Percentiles rank a stretch among this genome's conserved stretches.
Evolutionary conservation across 2,329 filamentous ascomycete species (phyloP).

Genomic region (Daldinia eschscholtzii): DNA sequence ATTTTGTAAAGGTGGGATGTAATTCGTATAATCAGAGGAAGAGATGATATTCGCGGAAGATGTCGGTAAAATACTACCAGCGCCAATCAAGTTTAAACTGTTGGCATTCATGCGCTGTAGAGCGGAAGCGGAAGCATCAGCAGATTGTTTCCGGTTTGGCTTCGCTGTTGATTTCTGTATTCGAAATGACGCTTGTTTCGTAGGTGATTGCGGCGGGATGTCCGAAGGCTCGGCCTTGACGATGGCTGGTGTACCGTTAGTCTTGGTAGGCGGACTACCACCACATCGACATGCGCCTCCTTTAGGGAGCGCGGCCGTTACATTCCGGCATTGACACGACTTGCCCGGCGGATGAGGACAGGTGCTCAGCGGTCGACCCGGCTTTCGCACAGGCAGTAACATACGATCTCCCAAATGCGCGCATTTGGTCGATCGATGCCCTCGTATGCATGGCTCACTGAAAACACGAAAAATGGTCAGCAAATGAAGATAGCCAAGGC

Average conservation of each 20-base stretch:
- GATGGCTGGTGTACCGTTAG: conserved; percentile 31
- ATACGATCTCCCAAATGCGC: conserved; percentile 75
- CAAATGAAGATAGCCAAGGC: conserved; percentile 26
- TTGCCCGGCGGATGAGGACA: conserved; percentile 75
- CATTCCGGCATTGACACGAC: conserved; percentile 70
- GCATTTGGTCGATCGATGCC: conserved; percentile 81
- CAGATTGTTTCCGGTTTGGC: conserved; percentile 61
- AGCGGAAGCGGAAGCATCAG: conserved; percentile 60
- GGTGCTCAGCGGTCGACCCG: conserved; percentile 76
- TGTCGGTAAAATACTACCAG: conserved; percentile 26
- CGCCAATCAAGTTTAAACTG: conserved; percentile 61
- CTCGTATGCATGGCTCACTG: conserved; percentile 80
- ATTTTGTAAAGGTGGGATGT: conserved; percentile 33
- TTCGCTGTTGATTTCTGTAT: conserved; percentile 61
- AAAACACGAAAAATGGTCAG: conserved; percentile 30
- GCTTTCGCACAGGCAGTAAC: conserved; percentile 78
- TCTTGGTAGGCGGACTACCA: conserved; percentile 34
- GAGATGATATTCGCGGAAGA: conserved; percentile 31
- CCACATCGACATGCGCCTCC: conserved; percentile 69
- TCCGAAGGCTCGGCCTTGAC: conserved; percentile 46
- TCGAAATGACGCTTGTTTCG: conserved; percentile 56
- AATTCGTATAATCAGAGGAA: conserved; percentile 28
- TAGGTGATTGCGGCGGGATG: conserved; percentile 54
- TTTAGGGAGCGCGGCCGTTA: conserved; percentile 74
- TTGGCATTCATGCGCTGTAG: conserved; percentile 67